Conservation (phyloP, 306 rosid genomes). For the Fagus sylvatica region DNA sequence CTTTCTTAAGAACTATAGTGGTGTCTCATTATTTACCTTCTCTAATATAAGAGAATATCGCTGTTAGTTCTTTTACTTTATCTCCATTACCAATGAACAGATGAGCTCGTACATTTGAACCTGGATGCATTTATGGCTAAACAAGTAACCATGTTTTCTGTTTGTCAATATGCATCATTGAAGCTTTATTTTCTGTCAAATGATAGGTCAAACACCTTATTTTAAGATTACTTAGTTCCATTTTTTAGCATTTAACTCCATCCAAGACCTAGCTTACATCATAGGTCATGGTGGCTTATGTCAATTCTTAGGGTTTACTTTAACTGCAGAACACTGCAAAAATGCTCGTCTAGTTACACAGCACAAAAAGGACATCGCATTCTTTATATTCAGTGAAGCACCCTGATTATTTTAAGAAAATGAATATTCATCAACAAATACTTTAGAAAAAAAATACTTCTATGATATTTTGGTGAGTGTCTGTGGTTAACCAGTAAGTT, state of each 20-base stretch:
- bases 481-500: neutral
- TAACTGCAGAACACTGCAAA: neutral
- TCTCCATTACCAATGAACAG: neutral
- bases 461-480: neutral
- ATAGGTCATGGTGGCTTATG: neutral
- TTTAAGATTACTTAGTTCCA: neutral
- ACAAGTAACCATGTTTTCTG: neutral
- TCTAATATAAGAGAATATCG: neutral
- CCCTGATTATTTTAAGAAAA: neutral
- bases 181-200: neutral
- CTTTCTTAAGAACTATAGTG: slow-evolving; percentile 5
- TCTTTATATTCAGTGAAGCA: neutral
- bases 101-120: neutral
- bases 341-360: neutral
- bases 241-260: neutral
- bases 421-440: neutral
- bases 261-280: neutral
- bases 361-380: neutral
- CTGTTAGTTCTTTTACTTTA: neutral
- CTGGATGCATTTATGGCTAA: neutral
- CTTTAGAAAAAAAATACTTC: neutral
- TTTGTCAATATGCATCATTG: neutral
- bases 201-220: neutral
- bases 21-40: slow-evolving; percentile 8
- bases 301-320: neutral